Evolutionary conservation across 805 yeast species (phyloP), one percentile per base, ranked within the genome.

Genomic region (Pichia cabralensis): DNA sequence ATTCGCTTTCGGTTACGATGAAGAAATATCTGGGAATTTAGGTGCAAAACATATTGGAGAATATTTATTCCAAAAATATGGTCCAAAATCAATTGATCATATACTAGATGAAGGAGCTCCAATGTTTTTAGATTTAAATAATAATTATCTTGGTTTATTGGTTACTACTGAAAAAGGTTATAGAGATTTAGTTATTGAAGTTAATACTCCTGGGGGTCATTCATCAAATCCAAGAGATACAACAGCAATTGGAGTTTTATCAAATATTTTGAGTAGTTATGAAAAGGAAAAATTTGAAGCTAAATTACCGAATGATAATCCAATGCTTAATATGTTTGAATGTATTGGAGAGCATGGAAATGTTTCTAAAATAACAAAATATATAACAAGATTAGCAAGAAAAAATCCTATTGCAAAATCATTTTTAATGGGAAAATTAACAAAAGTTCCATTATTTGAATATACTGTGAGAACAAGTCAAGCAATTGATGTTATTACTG

Each of bases 1-100:
- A 6, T 52, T 78, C 3, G 74, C 82, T 0, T 73, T 77, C 47
- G 94, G 94, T 3, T 79, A 71, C 44, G 94, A 84, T 50, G 95
- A 83, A 59, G 95, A 84, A 51, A 66, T 70, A 27, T 64, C 71
- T 23, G 92, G 94, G 6, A 35, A 42, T 8, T 50, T 58, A 5
- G 86, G 89, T 30, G 94, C 94, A 8, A 45, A 50, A 3, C 34
- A 55, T 12, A 56, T 83, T n/a, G 64, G 67, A 6, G 41, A 64
- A 27, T 58, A 56, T 39, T 49, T 83, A 17, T 54, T 62, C 18
- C 62, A 67, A 15, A 64, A 65, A 35, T 76, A 72, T 46, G 94
- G 94, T 5, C 48, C 56, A 15, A 64, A 81, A 39, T 67, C 78
- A 1, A 44, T 82, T 23, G 70, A 71, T 41, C 66, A 79, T 18